phyloP scores from a whole-genome alignment of 1,284 basidiomycete genomes.

The Tylopilus orsonianus region DNA sequence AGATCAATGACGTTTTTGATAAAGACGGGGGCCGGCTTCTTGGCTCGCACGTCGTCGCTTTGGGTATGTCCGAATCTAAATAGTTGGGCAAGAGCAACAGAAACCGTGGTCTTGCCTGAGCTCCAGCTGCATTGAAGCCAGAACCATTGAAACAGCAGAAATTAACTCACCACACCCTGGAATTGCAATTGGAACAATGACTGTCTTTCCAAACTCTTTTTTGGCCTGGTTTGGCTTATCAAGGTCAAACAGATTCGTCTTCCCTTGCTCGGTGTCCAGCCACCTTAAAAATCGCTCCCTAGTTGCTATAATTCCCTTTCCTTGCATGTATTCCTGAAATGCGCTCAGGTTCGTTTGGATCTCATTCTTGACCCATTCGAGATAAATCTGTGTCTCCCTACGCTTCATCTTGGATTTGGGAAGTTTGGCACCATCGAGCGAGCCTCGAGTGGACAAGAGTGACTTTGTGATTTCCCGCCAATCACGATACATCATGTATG shows the following conservation, averaged over 20 bases:
- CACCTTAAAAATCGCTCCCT: constrained; percentile 80
- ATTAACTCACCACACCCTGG: constrained; percentile 81
- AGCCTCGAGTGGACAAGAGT: constrained; percentile 49
- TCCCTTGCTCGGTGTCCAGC: constrained; percentile 51
- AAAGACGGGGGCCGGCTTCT: constrained; percentile 79
- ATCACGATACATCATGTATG: constrained; percentile 97
- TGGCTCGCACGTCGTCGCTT: constrained; percentile 84
- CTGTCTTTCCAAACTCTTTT: constrained; percentile 66
- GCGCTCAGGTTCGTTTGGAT: constrained; percentile 60
- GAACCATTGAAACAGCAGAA: background rate
- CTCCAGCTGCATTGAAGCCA: background rate
- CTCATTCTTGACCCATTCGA: constrained; percentile 69
- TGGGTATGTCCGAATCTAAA: constrained; percentile 90
- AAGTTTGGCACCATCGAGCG: constrained; percentile 38
- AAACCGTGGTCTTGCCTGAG: constrained; percentile 85
- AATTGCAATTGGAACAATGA: constrained; percentile 88
- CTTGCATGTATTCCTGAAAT: constrained; percentile 69
- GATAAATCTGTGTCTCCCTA: constrained; percentile 65
- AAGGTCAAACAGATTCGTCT: constrained; percentile 33
- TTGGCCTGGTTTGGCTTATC: constrained; percentile 22
- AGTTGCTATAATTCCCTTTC: constrained; percentile 83
- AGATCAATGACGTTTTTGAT: constrained; percentile 71
- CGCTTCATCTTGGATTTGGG: constrained; percentile 64
- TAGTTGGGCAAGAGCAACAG: constrained; percentile 75
- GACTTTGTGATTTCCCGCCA: constrained; percentile 93